Evolutionary conservation across 805 yeast species (phyloP), one percentile per base, ranked within the genome.

Genomic region (Saccharomyces eubayanus): DNA sequence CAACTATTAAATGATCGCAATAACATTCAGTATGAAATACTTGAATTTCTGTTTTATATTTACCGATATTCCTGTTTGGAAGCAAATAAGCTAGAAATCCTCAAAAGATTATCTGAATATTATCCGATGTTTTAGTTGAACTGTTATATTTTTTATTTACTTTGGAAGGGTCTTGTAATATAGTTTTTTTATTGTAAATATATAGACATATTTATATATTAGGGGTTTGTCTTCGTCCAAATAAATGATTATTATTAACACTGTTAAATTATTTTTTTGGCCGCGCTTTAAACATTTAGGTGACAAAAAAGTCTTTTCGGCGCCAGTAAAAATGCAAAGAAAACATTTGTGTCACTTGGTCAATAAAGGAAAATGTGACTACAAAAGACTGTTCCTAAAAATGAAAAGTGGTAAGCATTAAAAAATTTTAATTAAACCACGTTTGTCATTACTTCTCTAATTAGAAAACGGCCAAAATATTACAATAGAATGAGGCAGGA

Each of bases 1-100:
- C 85, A 46, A 80, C 88, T 47, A 83, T 58, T 46, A 64, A 63
- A 62, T 65, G 57, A 53, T 36, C 2, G 12, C 16, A 16, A n/a
- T 11, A 16, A 36, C 8, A 16, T 21, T 36, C 20, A 11, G 12
- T 36, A n/a, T 21, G 40, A 14, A 47, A 31, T 16, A 16, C 49
- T 28, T 28, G 30, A 6, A n/a, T 31, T 14, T 14, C 40, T 31
- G 40, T 31, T 12, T 36, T 36, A 2, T n/a, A 16, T 36, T 36
- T 36, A 36, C 21, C 16, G 43, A 36, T 36, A 36, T 36, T 36
- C 43, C 24, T 28, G 12, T 16, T 16, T 16, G 24, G 10, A n/a
- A 36, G 43, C 43, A 36, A 31, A 9, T 16, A 16, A 5, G 8
- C 43, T 6, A 16, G 43, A 36, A 16, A 16, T 21, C 1, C 21